These are phyloP conservation scores for Ulota crispa DNA, from an alignment of 225 moss, liverwort and hornwort species.

Conservation along the genomic window DNA sequence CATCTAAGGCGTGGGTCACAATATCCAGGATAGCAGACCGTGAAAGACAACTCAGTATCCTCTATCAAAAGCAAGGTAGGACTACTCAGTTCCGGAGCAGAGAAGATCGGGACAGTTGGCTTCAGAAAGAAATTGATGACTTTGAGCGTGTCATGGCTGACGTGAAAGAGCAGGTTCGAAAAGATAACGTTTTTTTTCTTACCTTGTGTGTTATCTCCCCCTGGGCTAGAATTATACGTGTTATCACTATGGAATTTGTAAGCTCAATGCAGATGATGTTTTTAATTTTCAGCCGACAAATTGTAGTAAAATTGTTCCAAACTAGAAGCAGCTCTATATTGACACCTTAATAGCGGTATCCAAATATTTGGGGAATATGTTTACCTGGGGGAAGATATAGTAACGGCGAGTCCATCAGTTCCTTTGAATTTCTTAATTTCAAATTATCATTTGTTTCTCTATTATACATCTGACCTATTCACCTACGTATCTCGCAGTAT, in stretches of 20 bases:
- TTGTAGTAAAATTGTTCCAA: neutral
- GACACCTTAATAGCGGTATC: neutral
- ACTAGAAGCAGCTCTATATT: neutral
- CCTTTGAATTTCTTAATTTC: neutral
- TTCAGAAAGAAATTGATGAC: conserved; percentile 80
- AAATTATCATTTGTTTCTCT: neutral
- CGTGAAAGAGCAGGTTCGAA: conserved; percentile 69
- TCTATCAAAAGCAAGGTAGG: conserved; percentile 96
- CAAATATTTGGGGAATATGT: neutral
- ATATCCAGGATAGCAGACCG: conserved; percentile 76
- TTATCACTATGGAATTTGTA: neutral
- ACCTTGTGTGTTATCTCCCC: neutral
- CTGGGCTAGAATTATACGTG: neutral
- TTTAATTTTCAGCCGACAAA: neutral
- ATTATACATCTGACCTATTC: neutral
- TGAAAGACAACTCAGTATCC: conserved; percentile 87
- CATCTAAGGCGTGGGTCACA: conserved; percentile 7
- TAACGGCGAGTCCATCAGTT: neutral
- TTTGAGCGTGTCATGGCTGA: conserved; percentile 66
- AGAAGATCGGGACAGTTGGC: conserved; percentile 82
- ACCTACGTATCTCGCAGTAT: neutral
- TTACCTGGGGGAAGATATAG: neutral
- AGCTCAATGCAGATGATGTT: neutral
- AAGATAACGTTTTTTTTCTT: neutral
- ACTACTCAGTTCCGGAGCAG: conserved; percentile 82